Evolutionary conservation across 2,329 filamentous ascomycete species (phyloP), one percentile per base, ranked within the genome.

Genomic region (Hypoxylon sp.): DNA sequence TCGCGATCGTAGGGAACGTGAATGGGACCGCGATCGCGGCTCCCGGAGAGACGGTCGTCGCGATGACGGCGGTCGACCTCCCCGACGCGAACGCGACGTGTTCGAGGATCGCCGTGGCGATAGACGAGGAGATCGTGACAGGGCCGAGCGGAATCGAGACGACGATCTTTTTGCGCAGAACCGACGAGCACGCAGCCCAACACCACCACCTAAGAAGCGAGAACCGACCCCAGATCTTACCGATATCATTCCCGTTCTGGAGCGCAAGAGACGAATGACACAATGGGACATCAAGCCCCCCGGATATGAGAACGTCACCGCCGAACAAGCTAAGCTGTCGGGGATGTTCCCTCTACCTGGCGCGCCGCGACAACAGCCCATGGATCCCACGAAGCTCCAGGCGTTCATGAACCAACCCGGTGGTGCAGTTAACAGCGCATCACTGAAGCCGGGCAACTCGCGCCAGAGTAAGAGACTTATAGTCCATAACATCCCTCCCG

Each of bases 251-350:
- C 87, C 93, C 3, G 84, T 99, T 62, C 82, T 93, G 67, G 90
- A 94, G 74, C 90, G 94, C 72, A 95, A 94, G 83, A 90, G 96
- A 71, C 91, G 95, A 62, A 82, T 99, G 83, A 98, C 94, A 34
- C 96, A 99, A 79, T 99, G 95, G 95, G 96, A 99, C 77, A 97
- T 99, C 78, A 99, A 99, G 81, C 95, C 95, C 5, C 92, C 93
- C 15, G 94, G 95, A 46, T 99, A 99, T 75, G 96, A 99, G 75
- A 97, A 95, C 78, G 94, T 99, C 69, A 97, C 95, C 2, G 93
- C 95, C 20, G 96, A 99, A 79, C 96, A 99, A 78, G 96, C 95
- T 52, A 99, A 99, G 83, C 85, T 99, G 46, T 99, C 96, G 70
- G 91, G 94, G 82, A 97, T 99, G 95, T 99, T 99, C 82, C 94